phyloP scores from a whole-genome alignment of 129 eudicot species.

The Artemisia argyi region DNA sequence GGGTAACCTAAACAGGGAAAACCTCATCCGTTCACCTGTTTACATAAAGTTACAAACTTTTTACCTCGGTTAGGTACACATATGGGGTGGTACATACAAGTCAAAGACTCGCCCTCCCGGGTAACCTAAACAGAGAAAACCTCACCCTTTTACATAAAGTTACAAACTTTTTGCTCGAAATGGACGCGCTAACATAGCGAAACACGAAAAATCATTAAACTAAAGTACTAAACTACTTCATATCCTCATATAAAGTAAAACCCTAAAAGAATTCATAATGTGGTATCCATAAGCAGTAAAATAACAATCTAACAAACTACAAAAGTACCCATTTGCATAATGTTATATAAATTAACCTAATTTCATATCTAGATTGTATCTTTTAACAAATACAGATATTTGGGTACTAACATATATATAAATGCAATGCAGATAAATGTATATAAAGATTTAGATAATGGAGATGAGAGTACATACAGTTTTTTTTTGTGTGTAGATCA shows the following conservation, averaged over 20 bases:
- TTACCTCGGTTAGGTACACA: too few species aligned
- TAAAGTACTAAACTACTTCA: background rate
- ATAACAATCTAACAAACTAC: background rate
- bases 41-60: background rate
- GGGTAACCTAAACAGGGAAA: too few species aligned
- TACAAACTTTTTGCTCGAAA: background rate
- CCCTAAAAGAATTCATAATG: background rate
- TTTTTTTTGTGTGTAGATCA: too few species aligned
- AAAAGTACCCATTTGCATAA: background rate
- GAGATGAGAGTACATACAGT: too few species aligned
- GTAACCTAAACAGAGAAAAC: background rate
- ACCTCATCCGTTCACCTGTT: too few species aligned
- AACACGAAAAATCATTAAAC: background rate
- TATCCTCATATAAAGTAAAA: background rate
- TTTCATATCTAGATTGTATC: conserved; percentile 4
- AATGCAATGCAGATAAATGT: too few species aligned
- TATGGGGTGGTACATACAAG: too few species aligned
- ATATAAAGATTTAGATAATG: too few species aligned
- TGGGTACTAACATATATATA: too few species aligned
- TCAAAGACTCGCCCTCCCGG: too few species aligned
- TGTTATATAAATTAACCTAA: background rate
- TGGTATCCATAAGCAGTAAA: background rate
- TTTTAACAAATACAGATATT: background rate
- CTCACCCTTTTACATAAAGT: background rate
- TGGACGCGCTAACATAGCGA: background rate